Conservation (phyloP, 495 filamentous ascomycete genomes). For the Neurospora sp. region DNA sequence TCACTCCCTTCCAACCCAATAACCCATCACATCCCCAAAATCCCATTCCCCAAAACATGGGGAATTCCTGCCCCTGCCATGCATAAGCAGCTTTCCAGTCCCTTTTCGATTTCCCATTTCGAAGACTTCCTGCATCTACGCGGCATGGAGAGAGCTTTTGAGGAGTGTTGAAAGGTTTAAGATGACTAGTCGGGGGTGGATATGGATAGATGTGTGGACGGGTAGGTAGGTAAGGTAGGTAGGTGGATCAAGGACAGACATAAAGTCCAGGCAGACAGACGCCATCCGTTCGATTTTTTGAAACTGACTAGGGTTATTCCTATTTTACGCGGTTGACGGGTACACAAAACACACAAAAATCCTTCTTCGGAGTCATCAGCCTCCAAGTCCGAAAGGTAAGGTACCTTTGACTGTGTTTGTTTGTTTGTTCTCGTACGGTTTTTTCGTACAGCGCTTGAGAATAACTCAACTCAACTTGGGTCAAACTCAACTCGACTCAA, state of each 20-base stretch:
- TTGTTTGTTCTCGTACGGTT: too few relatives aligned
- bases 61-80: background rate
- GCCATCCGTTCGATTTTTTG: background rate
- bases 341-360: too few relatives aligned
- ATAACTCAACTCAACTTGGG: too few relatives aligned
- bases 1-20: background rate
- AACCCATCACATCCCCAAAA: background rate
- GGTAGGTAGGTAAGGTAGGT: background rate
- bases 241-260: background rate
- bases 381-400: background rate
- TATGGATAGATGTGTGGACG: background rate
- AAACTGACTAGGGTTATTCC: too few relatives aligned
- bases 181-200: background rate
- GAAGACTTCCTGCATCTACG: background rate
- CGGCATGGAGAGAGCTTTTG: background rate
- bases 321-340: too few relatives aligned
- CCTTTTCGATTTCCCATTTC: background rate
- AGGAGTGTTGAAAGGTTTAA: too few relatives aligned
- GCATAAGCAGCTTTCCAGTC: background rate
- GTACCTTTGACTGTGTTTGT: too few relatives aligned
- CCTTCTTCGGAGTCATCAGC: background rate
- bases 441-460: too few relatives aligned
- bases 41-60: background rate
- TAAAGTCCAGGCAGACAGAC: background rate
- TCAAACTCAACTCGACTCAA: too few relatives aligned